Conservation (phyloP, 148 eudicot genomes). For the Rhododendron ovatum region DNA sequence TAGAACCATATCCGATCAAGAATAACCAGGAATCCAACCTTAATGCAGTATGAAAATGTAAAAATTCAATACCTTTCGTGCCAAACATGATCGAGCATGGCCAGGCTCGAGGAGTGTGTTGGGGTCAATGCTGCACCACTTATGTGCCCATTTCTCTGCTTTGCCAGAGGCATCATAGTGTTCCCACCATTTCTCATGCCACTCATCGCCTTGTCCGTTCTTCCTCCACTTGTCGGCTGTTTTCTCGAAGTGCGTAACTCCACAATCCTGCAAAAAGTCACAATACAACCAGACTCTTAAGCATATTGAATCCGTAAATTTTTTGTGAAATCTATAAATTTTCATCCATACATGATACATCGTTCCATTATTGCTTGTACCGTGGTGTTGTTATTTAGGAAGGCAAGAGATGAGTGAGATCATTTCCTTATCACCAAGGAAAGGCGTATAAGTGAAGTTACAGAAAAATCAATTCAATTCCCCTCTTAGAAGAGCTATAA, state of each 20-base stretch:
- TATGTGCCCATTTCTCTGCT: constrained; percentile 92
- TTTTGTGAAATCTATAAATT: not conserved
- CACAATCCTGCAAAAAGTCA: constrained; percentile 43
- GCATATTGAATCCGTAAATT: not conserved
- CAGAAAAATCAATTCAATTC: too few relatives aligned
- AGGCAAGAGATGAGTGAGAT: too few relatives aligned
- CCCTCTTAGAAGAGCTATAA: not conserved
- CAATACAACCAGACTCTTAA: not conserved
- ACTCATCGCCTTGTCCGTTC: constrained; percentile 65
- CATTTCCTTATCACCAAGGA: too few relatives aligned
- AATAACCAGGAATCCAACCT: not conserved
- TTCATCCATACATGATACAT: not conserved
- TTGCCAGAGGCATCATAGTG: constrained; percentile 69
- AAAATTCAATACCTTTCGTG: constrained; percentile 63
- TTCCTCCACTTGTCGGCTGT: constrained; percentile 93
- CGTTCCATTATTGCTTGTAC: not conserved
- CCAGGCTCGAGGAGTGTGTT: constrained; percentile 68
- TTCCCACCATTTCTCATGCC: constrained; percentile 92
- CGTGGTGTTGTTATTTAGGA: too few relatives aligned
- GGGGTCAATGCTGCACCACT: constrained; percentile 88
- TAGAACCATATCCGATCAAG: not conserved
- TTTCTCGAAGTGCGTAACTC: constrained; percentile 64
- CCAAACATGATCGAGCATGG: constrained; percentile 83
- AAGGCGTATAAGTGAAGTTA: too few relatives aligned
- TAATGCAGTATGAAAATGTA: not conserved